Evolutionary conservation across 2,329 filamentous ascomycete genomes (phyloP).

Genomic region (Didymella arachidicola): DNA sequence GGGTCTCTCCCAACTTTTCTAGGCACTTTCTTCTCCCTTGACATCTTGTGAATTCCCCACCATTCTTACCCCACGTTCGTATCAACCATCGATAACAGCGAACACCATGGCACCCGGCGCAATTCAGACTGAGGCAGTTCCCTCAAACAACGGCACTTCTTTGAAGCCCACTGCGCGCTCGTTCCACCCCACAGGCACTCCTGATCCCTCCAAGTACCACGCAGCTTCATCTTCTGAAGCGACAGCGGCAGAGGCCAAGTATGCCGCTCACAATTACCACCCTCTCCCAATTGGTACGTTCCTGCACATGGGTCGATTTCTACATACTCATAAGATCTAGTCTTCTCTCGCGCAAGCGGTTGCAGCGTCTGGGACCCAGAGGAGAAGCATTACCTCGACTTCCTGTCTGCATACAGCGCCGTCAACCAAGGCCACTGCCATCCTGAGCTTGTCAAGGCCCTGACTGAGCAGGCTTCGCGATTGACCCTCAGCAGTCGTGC

Average conservation of each 20-base stretch:
- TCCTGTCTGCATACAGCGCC: constrained; percentile 96
- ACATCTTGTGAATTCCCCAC: constrained; percentile 20
- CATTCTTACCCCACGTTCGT: constrained; percentile 28
- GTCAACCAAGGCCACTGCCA: constrained; percentile 99
- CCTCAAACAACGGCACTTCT: constrained; percentile 38
- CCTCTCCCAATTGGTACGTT: constrained; percentile 80
- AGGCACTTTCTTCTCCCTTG: constrained; percentile 14
- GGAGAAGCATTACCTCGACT: constrained; percentile 90
- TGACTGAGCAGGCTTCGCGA: constrained; percentile 86
- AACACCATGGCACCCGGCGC: constrained; percentile 47
- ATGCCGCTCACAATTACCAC: constrained; percentile 98
- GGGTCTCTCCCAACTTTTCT: constrained; percentile 14
- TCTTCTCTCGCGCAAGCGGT: constrained; percentile 81
- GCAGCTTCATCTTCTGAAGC: constrained; percentile 79
- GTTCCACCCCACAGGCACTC: constrained; percentile 49
- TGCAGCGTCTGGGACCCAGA: constrained; percentile 97
- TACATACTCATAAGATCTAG: constrained; percentile 30
- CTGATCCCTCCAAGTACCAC: constrained; percentile 66
- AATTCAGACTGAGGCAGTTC: constrained; percentile 36
- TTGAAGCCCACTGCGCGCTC: constrained; percentile 50
- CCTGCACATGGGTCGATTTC: not conserved
- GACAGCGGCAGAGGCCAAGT: constrained; percentile 81
- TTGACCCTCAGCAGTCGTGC: constrained; percentile 92
- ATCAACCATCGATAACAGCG: constrained; percentile 22
- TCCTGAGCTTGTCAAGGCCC: constrained; percentile 89